Percentiles rank a stretch among this genome's conserved stretches.
These are phyloP conservation scores for Kluyveromyces marxianus DNA, from an alignment of 1,139 yeast species.

Conservation along the genomic window DNA sequence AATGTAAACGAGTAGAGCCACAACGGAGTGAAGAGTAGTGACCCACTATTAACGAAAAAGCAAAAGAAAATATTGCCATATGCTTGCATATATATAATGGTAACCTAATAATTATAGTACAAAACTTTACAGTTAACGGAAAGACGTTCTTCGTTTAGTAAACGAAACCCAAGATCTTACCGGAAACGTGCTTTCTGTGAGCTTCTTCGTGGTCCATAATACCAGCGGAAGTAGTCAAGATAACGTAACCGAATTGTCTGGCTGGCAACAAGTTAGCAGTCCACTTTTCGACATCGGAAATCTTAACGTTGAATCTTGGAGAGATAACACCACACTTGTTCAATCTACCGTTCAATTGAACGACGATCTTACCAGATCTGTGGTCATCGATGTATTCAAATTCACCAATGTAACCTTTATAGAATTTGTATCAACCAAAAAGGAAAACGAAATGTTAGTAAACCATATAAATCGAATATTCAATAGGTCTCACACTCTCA, in stretches of 20 bases:
- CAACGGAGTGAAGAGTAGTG: no score
- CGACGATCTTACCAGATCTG: conserved; percentile 96
- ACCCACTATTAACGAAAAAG: no score
- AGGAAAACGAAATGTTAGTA: neutral
- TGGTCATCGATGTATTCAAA: conserved; percentile 98
- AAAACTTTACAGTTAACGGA: neutral
- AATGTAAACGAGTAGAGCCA: no score
- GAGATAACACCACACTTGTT: conserved; percentile 98
- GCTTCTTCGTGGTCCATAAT: conserved; percentile 99
- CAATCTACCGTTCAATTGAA: conserved; percentile 94
- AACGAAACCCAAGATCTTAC: conserved; percentile 94
- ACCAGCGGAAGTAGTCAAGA: conserved; percentile 98
- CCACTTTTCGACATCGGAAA: conserved; percentile 94
- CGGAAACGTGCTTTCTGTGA: conserved; percentile 99
- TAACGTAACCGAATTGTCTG: conserved; percentile 96
- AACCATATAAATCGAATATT: no score
- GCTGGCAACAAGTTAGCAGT: conserved; percentile 96
- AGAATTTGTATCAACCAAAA: conserved; percentile 4
- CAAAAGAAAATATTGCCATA: no score
- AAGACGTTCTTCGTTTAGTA: conserved; percentile 40
- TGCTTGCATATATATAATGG: no score
- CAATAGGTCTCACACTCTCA: no score
- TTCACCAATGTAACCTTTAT: conserved; percentile 87
- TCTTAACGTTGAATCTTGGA: conserved; percentile 95
- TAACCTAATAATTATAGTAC: neutral